A percentile compares a stretch with the other conserved stretches of the same genome.
Evolutionary conservation across 2,329 filamentous ascomycete species (phyloP).

Genomic region (Xenoacremonium recifei): DNA sequence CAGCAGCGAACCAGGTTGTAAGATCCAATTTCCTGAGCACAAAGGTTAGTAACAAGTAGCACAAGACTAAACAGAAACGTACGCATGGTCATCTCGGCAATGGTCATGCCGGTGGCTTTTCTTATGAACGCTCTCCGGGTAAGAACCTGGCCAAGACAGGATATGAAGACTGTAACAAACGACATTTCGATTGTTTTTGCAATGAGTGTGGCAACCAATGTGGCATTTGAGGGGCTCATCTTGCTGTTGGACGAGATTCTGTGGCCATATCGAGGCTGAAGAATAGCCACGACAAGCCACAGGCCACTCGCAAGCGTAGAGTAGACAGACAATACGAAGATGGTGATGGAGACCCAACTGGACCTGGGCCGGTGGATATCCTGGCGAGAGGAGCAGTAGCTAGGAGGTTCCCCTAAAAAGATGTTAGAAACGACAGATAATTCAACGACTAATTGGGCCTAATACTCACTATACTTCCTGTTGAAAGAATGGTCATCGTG

Average conservation of each 20-base stretch:
- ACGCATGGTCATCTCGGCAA: conserved; percentile 77
- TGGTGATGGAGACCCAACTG: conserved; percentile 50
- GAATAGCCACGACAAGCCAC: conserved; percentile 63
- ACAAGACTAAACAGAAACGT: background rate
- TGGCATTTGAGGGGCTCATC: conserved; percentile 62
- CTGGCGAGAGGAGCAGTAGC: conserved; percentile 30
- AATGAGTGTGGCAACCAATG: conserved; percentile 64
- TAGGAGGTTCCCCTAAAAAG: conserved; percentile 25
- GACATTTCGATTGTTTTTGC: conserved; percentile 77
- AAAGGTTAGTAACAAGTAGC: background rate
- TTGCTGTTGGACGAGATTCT: conserved; percentile 52
- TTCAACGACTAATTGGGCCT: background rate
- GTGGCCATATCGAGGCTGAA: conserved; percentile 61
- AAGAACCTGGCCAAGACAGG: conserved; percentile 71
- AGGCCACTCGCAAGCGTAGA: conserved; percentile 63
- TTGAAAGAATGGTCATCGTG: conserved; percentile 30
- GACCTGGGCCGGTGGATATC: conserved; percentile 30
- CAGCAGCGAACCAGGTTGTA: conserved; percentile 69
- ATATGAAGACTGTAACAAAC: conserved; percentile 75
- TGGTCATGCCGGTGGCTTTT: conserved; percentile 62
- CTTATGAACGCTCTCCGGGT: conserved; percentile 66
- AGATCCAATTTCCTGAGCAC: conserved; percentile 60
- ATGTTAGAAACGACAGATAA: background rate
- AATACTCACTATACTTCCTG: conserved; percentile 29
- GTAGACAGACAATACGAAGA: conserved; percentile 54